Base-by-base conservation (phyloP, 169 alveolate species). In the Eimeria nieschulzi region DNA sequence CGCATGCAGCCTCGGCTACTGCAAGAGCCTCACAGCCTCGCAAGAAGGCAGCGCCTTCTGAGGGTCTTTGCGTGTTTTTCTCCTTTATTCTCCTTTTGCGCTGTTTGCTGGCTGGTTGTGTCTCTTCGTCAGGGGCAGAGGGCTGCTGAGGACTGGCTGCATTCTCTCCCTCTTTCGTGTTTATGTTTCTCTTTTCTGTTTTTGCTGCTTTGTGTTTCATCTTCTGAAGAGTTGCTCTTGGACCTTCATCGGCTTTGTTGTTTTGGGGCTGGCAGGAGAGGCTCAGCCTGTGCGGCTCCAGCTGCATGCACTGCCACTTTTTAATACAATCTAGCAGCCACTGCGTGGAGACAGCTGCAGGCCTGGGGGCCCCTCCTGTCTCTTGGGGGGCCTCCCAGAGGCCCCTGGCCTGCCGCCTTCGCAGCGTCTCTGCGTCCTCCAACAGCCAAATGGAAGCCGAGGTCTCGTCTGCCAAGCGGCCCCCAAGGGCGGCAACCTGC, bases 381-480 rank as follows among this genome's bases (percentile, higher is more conserved):
- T 79, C 87, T 82, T 55, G 53, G 25, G 55, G 64, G 21, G 19
- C 6, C 10, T 13, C 63, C 75, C 90, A 82, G 0, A 82, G 54
- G 63, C 90, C 90, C 54, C 90, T 59, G 63, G 90, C 90, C 61
- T 82, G 90, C 78, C 90, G 76, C 2, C 90, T 73, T 61, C 90
- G 90, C 59, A 82, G 63, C 64, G 90, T 54, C 76, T 82, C 90
- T 51, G 61, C 66, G 63, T 82, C 90, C 39, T 59, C 90, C 78
- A 82, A 63, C 53, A 82, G 17, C 79, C 79, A 61, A n/a, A 82
- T 23, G 3, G 90, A 9, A 17, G 90, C 75, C 26, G 90, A 63
- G 64, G 75, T 59, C 21, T 63, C 88, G 73, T 82, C 90, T 39
- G 46, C 78, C 10, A 82, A 19, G 90, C 26, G 25, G 33, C 90